Base-by-base conservation (phyloP, 2,329 filamentous ascomycete species). In the Cercospora janseana region DNA sequence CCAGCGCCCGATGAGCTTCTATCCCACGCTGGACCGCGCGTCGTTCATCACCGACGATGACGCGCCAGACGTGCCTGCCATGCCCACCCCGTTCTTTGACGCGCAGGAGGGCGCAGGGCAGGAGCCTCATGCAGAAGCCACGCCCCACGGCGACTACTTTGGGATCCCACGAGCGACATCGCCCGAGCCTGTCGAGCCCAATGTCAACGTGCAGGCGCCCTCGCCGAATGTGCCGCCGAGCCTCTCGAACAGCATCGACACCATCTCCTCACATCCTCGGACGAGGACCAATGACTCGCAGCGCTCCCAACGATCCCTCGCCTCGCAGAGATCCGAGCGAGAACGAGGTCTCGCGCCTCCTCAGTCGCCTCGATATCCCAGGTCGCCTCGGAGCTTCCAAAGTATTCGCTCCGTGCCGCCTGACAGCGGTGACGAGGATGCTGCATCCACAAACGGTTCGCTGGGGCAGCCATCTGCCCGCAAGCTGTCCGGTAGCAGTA, bases 401-500 rank as follows among this genome's bases (percentile, higher is more conserved):
- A 76, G 72, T 61, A 72, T 75, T 26, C 63, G 73, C 40, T 75
- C 75, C 8, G 70, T 74, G 8, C 67, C 63, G 18, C 67, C 63
- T 4, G 72, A 76, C 49, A 82, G 81, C 21, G 84, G 81, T 1
- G 79, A 81, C 51, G 87, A 91, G 43, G 86, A 89, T 47, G 49
- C 41, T 8, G 52, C 46, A 9, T 59, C 58, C 9, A 88, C 92
- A 51, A 78, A 77, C 37, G 77, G 78, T 62, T 79, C 78, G 2
- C 73, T 77, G 51, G 73, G 71, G n/a, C 73, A 75, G 9, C 77
- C 76, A 45, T 88, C 88, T 41, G 82, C 80, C n/a, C 81, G 90
- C 34, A 93, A 93, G 65, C 73, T 90, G 42, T 95, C 91, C 1
- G 80, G 81, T 12, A 85, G 85, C 58, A 91, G 80, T 58, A 79